Conservation (phyloP, 164 flowering plant genomes). For the Tinospora cordifolia region DNA sequence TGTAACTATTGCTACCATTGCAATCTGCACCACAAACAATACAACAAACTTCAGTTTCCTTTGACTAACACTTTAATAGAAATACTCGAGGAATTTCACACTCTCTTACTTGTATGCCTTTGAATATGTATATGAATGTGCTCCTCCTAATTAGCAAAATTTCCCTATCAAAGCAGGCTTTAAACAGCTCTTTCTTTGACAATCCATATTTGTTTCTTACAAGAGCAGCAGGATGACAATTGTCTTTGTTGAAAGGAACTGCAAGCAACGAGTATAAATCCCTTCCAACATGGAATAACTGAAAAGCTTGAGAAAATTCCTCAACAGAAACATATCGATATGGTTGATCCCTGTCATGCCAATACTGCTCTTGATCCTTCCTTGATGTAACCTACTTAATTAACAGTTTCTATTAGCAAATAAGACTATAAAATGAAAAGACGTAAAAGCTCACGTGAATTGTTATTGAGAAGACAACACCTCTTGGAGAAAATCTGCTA, state of each 20-base stretch:
- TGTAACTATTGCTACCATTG: conserved; percentile 22
- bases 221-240: conserved; percentile 38
- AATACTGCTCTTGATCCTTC: conserved; percentile 45
- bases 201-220: conserved; percentile 42
- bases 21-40: conserved; percentile 26
- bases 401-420: conserved; percentile 26
- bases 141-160: conserved; percentile 52
- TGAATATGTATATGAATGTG: conserved; percentile 49
- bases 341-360: conserved; percentile 24
- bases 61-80: background rate
- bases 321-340: conserved; percentile 26
- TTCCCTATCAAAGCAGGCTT: conserved; percentile 46
- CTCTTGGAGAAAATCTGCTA: conserved; percentile 44
- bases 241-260: conserved; percentile 24
- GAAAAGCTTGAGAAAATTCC: conserved; percentile 28
- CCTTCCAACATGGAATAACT: conserved; percentile 30
- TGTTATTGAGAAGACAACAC: conserved; percentile 21
- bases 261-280: conserved; percentile 16
- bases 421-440: background rate
- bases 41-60: background rate
- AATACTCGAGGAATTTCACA: background rate
- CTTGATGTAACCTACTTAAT: conserved; percentile 29
- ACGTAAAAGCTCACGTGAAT: background rate
- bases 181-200: conserved; percentile 39
- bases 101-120: conserved; percentile 34